A percentile compares a stretch with the other conserved stretches of the same genome.
phyloP scores from a whole-genome alignment of 2,329 filamentous ascomycete genomes.

The Fusarium irregulare region DNA sequence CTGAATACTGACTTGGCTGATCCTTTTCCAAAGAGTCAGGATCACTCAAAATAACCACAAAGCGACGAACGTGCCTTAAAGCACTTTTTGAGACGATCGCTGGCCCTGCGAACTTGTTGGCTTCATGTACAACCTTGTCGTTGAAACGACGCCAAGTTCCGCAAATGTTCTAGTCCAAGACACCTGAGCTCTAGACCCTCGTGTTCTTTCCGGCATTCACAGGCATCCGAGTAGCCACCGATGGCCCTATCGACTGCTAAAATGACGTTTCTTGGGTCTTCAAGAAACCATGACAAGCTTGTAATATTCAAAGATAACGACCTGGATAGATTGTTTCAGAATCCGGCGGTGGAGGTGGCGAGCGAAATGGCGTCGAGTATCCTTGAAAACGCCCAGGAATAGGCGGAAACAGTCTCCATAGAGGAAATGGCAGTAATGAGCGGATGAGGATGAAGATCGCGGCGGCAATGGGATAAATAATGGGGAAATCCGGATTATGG shows the following conservation, averaged over 20 bases:
- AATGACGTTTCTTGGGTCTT: background rate
- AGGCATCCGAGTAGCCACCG: background rate
- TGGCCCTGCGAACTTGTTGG: background rate
- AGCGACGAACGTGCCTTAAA: background rate
- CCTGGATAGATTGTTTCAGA: background rate
- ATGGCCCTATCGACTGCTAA: background rate
- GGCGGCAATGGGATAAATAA: background rate
- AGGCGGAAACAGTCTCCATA: background rate
- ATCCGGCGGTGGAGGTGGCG: background rate
- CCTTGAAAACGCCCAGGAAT: background rate
- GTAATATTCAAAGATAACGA: background rate
- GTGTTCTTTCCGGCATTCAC: background rate
- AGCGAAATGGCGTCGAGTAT: background rate
- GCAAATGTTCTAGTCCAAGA: background rate
- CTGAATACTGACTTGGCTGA: background rate
- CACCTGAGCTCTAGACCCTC: background rate
- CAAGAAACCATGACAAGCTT: background rate
- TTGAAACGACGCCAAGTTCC: background rate
- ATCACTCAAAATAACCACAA: background rate
- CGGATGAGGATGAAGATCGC: background rate
- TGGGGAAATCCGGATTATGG: background rate
- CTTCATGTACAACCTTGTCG: background rate
- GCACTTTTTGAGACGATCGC: background rate
- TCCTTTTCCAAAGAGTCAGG: background rate
- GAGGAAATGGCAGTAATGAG: background rate